Evolutionary conservation across 441 rosid genomes (phyloP).

Genomic region (Pelargonium myrrhifolium): DNA sequence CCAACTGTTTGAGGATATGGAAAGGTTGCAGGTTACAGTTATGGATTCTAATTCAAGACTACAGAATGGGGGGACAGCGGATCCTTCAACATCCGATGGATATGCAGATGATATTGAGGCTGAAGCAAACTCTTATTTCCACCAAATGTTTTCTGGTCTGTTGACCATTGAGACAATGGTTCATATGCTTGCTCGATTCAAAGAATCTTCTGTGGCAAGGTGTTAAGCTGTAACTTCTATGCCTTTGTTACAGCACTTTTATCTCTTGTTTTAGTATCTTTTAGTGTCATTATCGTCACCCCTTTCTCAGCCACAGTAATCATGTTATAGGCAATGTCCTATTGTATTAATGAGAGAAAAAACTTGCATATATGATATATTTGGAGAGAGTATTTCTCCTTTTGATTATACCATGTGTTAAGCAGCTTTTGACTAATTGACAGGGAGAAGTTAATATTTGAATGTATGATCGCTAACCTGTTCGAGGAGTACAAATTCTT

Average conservation of each 20-base stretch:
- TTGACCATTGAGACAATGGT: slow-evolving; percentile 86
- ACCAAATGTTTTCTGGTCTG: slow-evolving; percentile 87
- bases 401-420: not conserved
- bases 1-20: slow-evolving; percentile 68
- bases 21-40: slow-evolving; percentile 47
- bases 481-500: slow-evolving; percentile 95
- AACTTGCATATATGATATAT: not conserved
- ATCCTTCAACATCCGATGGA: slow-evolving; percentile 61
- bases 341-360: not conserved
- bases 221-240: slow-evolving; percentile 11
- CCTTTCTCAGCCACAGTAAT: not conserved
- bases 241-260: not conserved
- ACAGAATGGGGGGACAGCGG: slow-evolving; percentile 71
- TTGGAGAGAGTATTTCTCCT: not conserved
- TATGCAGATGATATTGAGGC: slow-evolving; percentile 77
- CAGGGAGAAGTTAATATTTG: slow-evolving; percentile 92
- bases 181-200: slow-evolving; percentile 90
- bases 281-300: not conserved
- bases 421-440: slow-evolving; percentile 15
- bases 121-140: slow-evolving; percentile 96
- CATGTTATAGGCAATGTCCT: not conserved
- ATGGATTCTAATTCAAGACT: slow-evolving; percentile 50
- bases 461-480: slow-evolving; percentile 93
- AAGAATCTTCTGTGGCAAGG: slow-evolving; percentile 82
- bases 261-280: not conserved